Percentiles rank a stretch among this genome's conserved stretches.
phyloP scores from a whole-genome alignment of 208 protist species.

The Strigomonas galati region DNA sequence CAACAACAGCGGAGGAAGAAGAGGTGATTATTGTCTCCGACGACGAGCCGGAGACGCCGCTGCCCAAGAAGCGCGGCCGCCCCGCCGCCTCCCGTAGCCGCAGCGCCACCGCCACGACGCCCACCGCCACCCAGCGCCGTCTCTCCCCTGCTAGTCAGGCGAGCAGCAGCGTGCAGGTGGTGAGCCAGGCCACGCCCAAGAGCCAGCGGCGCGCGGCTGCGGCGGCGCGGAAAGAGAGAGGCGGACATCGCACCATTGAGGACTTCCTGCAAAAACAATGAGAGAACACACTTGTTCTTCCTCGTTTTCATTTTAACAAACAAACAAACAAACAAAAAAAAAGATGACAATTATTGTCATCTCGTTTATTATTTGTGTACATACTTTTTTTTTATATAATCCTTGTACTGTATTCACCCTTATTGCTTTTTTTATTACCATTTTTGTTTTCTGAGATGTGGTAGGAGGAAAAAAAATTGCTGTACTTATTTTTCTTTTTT shows the following conservation, averaged over 20 bases:
- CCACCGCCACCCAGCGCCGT: background rate
- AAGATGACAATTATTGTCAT: too few relatives aligned
- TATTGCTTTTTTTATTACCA: too few relatives aligned
- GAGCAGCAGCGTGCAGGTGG: background rate
- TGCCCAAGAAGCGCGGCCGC: too few relatives aligned
- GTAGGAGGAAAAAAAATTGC: too few relatives aligned
- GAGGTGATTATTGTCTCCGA: background rate
- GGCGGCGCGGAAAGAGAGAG: background rate
- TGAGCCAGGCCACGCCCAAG: background rate
- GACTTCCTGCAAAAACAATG: conserved; percentile 29
- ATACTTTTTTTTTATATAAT: too few relatives aligned
- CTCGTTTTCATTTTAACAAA: background rate
- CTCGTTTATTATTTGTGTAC: conserved; percentile 1
- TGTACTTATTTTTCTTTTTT: too few relatives aligned
- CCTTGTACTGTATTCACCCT: too few relatives aligned
- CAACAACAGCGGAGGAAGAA: background rate
- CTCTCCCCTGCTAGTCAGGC: background rate
- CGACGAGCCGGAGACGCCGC: background rate
- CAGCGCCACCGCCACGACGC: background rate
- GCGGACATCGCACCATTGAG: conserved; percentile 22
- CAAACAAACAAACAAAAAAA: background rate
- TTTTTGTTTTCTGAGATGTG: too few relatives aligned
- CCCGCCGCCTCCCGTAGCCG: too few relatives aligned
- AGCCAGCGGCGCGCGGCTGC: background rate
- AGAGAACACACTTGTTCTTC: background rate